Base-by-base conservation (phyloP, 768 basidiomycete genomes). In the Mycena epipterygia region DNA sequence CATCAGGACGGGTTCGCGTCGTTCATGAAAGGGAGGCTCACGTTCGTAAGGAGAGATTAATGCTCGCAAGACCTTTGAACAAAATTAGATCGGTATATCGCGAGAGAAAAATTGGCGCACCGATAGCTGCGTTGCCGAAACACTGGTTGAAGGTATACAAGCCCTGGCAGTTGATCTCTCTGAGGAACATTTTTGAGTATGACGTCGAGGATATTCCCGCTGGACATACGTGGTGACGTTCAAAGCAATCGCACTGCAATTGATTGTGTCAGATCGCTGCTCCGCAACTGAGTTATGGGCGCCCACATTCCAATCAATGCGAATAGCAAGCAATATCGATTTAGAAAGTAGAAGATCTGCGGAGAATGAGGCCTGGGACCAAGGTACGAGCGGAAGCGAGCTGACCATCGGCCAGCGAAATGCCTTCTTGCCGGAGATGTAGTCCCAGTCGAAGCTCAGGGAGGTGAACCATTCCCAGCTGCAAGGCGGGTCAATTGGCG, bases 381-480 rank as follows among this genome's bases (percentile, higher is more conserved):
- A 23, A 29, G 41, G 44, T 19, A n/a, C 35, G 16, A 33, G 19
- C 27, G 35, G 33, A 68, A 23, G 23, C 27, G 51, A 4, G 60
- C 82, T 48, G 76, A 92, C 91, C 88, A 93, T 79, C 58, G 91
- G 91, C 91, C 91, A 92, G 51, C 81, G 85, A 78, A 92, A 92
- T 53, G 74, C 82, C 73, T 86, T 88, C 79, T 85, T 86, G 48
- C 90, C 84, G 16, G 85, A 81, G 72, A 93, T 73, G 71, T 87
- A 88, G 67, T 88, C 82, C 89, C 88, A 91, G 78, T 93, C 91
- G 73, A 92, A 93, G 66, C 84, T 75, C 64, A 91, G 77, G 27
- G 90, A 90, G 13, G 86, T 87, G 71, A 86, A 84, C 81, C 89
- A 90, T 77, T 93, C 91, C 91, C 91, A 92, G 55, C 90, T 92